Base-by-base conservation (phyloP, 2,329 filamentous ascomycete species). In the Hypoxylon sp. region DNA sequence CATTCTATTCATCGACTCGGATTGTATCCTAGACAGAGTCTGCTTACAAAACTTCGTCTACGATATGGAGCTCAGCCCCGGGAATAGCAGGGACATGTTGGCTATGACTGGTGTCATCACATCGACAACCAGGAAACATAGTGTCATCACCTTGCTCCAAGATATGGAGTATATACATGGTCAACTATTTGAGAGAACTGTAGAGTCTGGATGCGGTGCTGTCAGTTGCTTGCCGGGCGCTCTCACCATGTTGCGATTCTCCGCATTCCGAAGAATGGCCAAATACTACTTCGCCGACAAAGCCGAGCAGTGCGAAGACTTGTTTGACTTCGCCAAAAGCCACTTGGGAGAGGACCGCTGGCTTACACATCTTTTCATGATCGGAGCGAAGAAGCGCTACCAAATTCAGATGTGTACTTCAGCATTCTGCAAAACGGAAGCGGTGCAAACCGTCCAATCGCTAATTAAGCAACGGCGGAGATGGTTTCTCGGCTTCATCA, bases 161-260 rank as follows among this genome's bases (percentile, higher is more conserved):
- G 93, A 99, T 63, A 96, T 97, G 87, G 94, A 99, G 71, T 97
- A 97, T 67, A 89, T 97, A 19, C 94, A 97, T 70, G 94, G 93
- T 4, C 94, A 99, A 70, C 81, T 97, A 3, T 97, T 97, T 66
- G 94, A 99, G 71, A 86, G 93, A 47, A 95, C 92, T 0, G 92
- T 97, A 21, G 93, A 99, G 69, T 97, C 93, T 4, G 90, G 89
- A 5, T 97, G 93, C 68, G 93, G 93, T 42, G 86, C 93, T 4
- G 93, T 99, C 36, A 97, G 93, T 23, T 99, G 93, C 71, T 79
- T 99, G 36, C 94, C 94, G 0, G 93, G 94, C 19, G 93, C 93
- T n/a, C 75, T 97, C 61, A 97, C 93, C 1, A 96, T 97, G 76
- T 77, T 99, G 44, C 90, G 94, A 43, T 96, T 97, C 73, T 97